Evolutionary conservation across 345 rosid genomes (phyloP).

Genomic region (Camelina neglecta): DNA sequence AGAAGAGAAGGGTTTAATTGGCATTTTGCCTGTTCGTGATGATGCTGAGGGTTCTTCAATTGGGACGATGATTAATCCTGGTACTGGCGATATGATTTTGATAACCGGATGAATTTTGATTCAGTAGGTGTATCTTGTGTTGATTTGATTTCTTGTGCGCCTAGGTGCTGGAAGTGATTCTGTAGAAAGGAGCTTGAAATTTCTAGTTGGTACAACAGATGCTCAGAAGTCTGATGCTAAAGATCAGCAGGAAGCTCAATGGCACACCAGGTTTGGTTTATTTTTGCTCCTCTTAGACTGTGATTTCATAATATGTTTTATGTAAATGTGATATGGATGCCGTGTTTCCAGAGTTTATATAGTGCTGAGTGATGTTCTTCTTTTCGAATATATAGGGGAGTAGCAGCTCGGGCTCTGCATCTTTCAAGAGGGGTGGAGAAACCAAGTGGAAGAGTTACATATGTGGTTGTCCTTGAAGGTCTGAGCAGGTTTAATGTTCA

Average conservation of each 20-base stretch:
- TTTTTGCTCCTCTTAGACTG: neutral
- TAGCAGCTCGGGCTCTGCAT: slow-evolving; percentile 97
- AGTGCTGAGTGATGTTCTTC: slow-evolving; percentile 15
- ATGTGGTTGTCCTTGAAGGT: slow-evolving; percentile 98
- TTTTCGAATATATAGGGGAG: slow-evolving; percentile 66
- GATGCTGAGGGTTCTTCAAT: slow-evolving; percentile 63
- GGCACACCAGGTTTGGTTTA: slow-evolving; percentile 81
- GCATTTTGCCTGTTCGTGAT: slow-evolving; percentile 93
- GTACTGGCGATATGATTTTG: slow-evolving; percentile 41
- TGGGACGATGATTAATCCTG: slow-evolving; percentile 61
- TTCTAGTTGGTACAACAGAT: slow-evolving; percentile 66
- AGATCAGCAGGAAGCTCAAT: slow-evolving; percentile 79
- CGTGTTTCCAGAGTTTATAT: slow-evolving; percentile 3
- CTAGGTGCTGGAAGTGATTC: slow-evolving; percentile 73
- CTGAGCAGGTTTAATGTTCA: slow-evolving; percentile 92
- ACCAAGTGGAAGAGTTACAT: slow-evolving; percentile 99
- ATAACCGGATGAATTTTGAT: neutral
- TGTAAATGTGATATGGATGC: neutral
- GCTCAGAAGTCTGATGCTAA: slow-evolving; percentile 80
- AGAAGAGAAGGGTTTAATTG: slow-evolving; percentile 94
- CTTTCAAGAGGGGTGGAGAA: slow-evolving; percentile 99
- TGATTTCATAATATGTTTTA: neutral
- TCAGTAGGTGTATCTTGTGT: neutral
- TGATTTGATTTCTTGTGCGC: slow-evolving; percentile 11
- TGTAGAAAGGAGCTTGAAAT: slow-evolving; percentile 62